Evolutionary conservation across 129 eudicot species (phyloP).

Genomic region (Apium graveolens): DNA sequence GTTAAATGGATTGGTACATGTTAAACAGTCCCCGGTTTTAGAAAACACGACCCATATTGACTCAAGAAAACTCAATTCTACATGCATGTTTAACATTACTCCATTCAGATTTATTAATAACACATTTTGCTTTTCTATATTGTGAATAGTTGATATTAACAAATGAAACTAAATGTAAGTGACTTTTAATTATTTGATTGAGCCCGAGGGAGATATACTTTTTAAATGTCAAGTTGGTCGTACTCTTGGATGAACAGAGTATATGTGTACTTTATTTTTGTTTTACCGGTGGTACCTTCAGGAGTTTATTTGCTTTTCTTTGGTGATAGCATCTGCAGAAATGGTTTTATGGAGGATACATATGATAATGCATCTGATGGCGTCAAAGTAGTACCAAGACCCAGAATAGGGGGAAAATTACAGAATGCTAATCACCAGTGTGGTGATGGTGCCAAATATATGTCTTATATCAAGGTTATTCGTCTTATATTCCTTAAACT

Average conservation of each 20-base stretch:
- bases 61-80: no score
- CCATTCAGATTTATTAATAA: no score
- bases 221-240: not conserved
- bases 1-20: not conserved
- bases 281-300: not conserved
- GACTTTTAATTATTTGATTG: not conserved
- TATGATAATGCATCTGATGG: constrained; percentile 38
- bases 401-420: constrained; percentile 41
- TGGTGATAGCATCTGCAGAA: constrained; percentile 32
- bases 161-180: no score
- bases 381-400: constrained; percentile 32
- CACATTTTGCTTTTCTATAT: no score
- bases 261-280: not conserved
- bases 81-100: no score
- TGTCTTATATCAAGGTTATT: constrained; percentile 89
- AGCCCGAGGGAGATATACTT: not conserved
- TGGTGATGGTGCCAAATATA: constrained; percentile 87
- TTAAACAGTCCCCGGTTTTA: no score
- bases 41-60: no score
- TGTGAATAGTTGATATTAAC: no score
- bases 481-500: not conserved
- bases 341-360: constrained; percentile 26
- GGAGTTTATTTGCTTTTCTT: constrained; percentile 2
- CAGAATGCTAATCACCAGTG: constrained; percentile 44
- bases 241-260: not conserved